Percentiles rank a stretch among this genome's conserved stretches.
These are phyloP conservation scores for Neurospora tetrasperma DNA, from an alignment of 495 filamentous ascomycete species.

Conservation along the genomic window DNA sequence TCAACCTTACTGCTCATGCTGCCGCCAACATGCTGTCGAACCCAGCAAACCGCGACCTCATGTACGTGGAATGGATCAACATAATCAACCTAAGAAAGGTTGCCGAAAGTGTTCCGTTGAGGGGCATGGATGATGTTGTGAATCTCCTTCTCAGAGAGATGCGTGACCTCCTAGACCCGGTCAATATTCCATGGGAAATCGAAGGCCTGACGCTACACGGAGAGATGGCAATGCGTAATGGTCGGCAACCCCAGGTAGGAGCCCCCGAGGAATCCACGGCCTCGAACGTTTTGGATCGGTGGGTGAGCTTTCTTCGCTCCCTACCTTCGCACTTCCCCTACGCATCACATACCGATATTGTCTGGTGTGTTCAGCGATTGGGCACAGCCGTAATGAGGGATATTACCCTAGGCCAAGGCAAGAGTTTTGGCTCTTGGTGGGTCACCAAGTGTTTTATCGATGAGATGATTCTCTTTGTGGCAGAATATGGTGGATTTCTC, in stretches of 20 bases:
- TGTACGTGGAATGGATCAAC: conserved; percentile 86
- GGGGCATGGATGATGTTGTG: conserved; percentile 56
- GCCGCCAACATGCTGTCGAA: conserved; percentile 68
- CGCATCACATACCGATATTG: conserved; percentile 51
- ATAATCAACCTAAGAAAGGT: conserved; percentile 64
- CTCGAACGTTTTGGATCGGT: conserved; percentile 68
- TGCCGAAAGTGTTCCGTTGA: conserved; percentile 49
- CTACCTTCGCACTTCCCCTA: conserved; percentile 68
- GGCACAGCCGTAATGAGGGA: conserved; percentile 64
- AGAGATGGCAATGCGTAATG: conserved; percentile 36
- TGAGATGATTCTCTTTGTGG: conserved; percentile 88
- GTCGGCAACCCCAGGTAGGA: conserved; percentile 19
- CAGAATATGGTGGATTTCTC: conserved; percentile 88
- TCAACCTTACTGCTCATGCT: conserved; percentile 83
- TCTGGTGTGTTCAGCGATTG: conserved; percentile 58
- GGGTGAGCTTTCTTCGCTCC: conserved; percentile 70
- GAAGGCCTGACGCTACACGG: conserved; percentile 45
- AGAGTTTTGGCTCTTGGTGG: conserved; percentile 94
- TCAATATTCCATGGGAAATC: conserved; percentile 43
- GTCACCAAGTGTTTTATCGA: conserved; percentile 96
- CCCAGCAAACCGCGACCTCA: conserved; percentile 66
- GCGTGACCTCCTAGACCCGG: conserved; percentile 56
- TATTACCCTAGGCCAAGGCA: conserved; percentile 69
- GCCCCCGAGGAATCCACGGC: conserved; percentile 17
- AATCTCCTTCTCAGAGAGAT: conserved; percentile 67